Evolutionary conservation across 345 rosid species (phyloP).

Genomic region (Populus euphratica): DNA sequence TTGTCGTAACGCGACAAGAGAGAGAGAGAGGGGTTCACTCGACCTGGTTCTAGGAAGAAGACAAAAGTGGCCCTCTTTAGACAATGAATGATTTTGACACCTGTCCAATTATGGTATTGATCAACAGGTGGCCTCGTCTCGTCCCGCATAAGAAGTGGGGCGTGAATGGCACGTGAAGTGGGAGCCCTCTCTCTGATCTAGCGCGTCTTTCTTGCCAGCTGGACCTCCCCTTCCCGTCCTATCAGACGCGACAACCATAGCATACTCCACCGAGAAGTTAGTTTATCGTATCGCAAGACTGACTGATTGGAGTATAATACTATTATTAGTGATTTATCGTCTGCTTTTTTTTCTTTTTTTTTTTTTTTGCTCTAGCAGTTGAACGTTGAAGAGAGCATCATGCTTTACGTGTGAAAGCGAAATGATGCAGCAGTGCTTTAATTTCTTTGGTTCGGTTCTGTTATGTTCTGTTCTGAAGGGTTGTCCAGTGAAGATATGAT

Average conservation of each 20-base stretch:
- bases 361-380: background rate
- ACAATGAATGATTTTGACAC: conserved; percentile 24
- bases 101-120: conserved; percentile 3
- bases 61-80: conserved; percentile 32
- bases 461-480: background rate
- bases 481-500: conserved; percentile 3
- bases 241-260: conserved; percentile 28
- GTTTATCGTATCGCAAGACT: conserved; percentile 3
- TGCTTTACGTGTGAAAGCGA: conserved; percentile 22
- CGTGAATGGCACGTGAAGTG: conserved; percentile 47
- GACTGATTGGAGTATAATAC: background rate
- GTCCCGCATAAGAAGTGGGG: background rate
- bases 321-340: background rate
- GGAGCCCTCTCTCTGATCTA: conserved; percentile 28
- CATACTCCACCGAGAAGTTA: background rate
- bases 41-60: conserved; percentile 23
- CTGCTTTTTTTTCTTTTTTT: background rate
- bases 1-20: conserved; percentile 34
- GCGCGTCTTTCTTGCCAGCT: conserved; percentile 30
- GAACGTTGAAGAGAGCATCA: conserved; percentile 13
- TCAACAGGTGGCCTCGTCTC: background rate
- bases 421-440: background rate
- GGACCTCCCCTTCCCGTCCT: conserved; percentile 26
- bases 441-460: background rate
- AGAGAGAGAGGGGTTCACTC: conserved; percentile 9